Conservation (phyloP, 2,329 filamentous ascomycete species). For the Talaromyces sp. region DNA sequence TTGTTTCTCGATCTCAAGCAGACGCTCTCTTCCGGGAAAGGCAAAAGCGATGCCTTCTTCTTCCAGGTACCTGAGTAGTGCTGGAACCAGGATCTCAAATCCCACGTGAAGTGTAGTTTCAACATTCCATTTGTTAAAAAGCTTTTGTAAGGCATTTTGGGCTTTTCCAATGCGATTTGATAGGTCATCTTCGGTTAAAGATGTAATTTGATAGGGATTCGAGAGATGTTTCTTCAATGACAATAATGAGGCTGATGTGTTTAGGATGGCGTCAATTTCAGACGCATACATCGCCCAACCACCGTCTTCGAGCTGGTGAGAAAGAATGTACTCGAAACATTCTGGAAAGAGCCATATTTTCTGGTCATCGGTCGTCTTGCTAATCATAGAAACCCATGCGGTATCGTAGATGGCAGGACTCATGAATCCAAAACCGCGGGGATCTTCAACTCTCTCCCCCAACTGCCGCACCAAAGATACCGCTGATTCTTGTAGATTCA, state of each 20-base stretch:
- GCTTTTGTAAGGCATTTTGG: constrained; percentile 20
- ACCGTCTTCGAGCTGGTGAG: constrained; percentile 25
- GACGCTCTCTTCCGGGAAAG: constrained; percentile 24
- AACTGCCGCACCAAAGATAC: not conserved
- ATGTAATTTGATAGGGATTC: constrained; percentile 20
- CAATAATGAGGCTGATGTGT: constrained; percentile 34
- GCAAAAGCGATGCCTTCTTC: constrained; percentile 27
- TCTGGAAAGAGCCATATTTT: constrained; percentile 32
- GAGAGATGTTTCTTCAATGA: constrained; percentile 26
- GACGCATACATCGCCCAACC: constrained; percentile 27
- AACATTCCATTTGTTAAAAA: constrained; percentile 31
- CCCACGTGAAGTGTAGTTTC: constrained; percentile 30
- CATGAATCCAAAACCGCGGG: constrained; percentile 8
- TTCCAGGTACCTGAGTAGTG: constrained; percentile 30
- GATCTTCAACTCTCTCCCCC: constrained; percentile 9
- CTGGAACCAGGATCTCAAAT: constrained; percentile 36
- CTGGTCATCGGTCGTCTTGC: constrained; percentile 20
- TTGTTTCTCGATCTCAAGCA: constrained; percentile 26
- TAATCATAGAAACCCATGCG: constrained; percentile 30
- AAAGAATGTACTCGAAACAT: constrained; percentile 31
- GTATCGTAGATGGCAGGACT: constrained; percentile 31
- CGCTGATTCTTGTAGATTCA: constrained; percentile 3
- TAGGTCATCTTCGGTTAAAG: constrained; percentile 16
- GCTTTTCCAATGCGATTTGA: constrained; percentile 22
- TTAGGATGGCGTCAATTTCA: constrained; percentile 35